A percentile compares a stretch with the other conserved stretches of the same genome.
phyloP scores from a whole-genome alignment of 257 asterid genomes.

The Salvia splendens region DNA sequence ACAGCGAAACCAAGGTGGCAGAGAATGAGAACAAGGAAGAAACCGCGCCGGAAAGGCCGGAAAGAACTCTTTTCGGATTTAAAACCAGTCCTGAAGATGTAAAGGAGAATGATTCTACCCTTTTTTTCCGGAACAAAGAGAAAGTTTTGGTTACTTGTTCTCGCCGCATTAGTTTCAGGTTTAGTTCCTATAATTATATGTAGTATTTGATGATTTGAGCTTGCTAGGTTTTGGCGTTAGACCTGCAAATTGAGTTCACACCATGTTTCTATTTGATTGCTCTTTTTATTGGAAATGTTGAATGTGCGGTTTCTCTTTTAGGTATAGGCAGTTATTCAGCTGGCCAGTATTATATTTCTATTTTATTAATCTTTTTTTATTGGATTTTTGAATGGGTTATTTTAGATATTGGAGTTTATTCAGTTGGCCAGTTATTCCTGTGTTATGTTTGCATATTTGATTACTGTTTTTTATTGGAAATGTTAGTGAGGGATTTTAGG shows the following conservation, averaged over 20 bases:
- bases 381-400: neutral
- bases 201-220: no score
- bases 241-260: neutral
- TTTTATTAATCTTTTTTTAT: neutral
- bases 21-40: constrained; percentile 49
- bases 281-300: neutral
- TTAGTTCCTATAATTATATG: neutral
- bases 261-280: neutral
- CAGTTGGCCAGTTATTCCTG: neutral
- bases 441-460: neutral
- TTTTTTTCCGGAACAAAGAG: constrained; percentile 68
- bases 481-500: constrained; percentile 44
- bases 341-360: neutral
- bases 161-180: constrained; percentile 91
- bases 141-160: constrained; percentile 87
- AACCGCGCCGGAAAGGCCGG: constrained; percentile 65
- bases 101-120: constrained; percentile 29
- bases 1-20: constrained; percentile 47
- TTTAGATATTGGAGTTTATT: constrained; percentile 81
- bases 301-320: constrained; percentile 26
- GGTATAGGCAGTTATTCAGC: constrained; percentile 73
- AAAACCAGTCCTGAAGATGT: constrained; percentile 41
- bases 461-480: constrained; percentile 5
- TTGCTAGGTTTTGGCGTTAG: neutral
- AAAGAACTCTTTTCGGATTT: constrained; percentile 84